Base-by-base conservation (phyloP, 75 land plant species). In the Azolla pinnata region DNA sequence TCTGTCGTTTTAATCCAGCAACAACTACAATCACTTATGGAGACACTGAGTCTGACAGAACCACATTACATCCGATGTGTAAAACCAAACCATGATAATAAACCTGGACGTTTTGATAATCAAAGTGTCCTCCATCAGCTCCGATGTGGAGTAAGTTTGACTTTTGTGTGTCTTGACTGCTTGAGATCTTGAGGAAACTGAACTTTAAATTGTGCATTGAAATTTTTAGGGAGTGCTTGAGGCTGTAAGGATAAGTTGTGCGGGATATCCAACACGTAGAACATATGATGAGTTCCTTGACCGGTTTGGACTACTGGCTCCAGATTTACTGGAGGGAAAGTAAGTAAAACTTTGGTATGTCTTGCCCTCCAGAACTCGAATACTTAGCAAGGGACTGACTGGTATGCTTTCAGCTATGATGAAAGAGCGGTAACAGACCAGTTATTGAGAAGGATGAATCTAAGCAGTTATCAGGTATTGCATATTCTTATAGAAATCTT, bases 61-160 rank as follows among this genome's bases (percentile, higher is more conserved):
- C 90, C 90, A 29, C 83, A 86, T 61, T 86, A 86, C 44, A 83
- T 86, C 21, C 64, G 90, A 56, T 86, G 90, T 67, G 90, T 86
- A 61, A 86, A 86, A 68, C 90, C 90, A 42, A 86, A 86, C 34
- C 83, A 81, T 75, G 55, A 75, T 46, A 76, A 84, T 57, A 86
- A 86, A 45, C 90, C 90, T 59, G 70, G 84, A 4, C 83, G 82
- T 23, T 86, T 86, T 69, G 90, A 86, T 66, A 86, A 83, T 49
- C 46, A 48, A 16, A 86, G 85, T 66, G 74, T 86, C 19, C 45
- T 86, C 18, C 87, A 86, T 33, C 90, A 86, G 58, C 70, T 86
- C 26, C 80, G 90, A 21, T 86, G 90, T 78, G 90, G 90, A 57
- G 90, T 83, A 80, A 79, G 75, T 66, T 18, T 69, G 54, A 27